Base-by-base conservation (phyloP, 2,329 filamentous ascomycete species). In the Cercospora citrullina region DNA sequence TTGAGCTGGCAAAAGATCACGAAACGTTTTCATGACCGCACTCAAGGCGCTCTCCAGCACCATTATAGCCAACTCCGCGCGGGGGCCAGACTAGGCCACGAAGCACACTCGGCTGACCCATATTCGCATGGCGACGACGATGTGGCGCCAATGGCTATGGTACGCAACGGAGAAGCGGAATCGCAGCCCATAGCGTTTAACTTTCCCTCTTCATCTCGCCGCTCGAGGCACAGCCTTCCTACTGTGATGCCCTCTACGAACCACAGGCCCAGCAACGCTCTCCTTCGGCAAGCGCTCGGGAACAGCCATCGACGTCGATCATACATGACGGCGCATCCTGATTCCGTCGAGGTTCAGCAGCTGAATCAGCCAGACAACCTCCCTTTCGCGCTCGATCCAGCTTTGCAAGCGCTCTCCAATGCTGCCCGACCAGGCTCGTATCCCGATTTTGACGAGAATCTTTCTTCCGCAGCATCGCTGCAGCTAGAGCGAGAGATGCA, bases 1-100 rank as follows among this genome's bases (percentile, higher is more conserved):
- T 31, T 71, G 26, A 39, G 21, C 8, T 71, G 69, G 69, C 23
- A 59, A 2, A 18, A 65, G 7, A 60, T 71, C 14, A 31, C 64
- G 18, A n/a, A 57, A 42, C 36, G 57, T n/a, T 63, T 69, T 8
- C 39, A 33, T 26, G 31, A 64, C 16, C 55, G 42, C 9, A 64
- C 48, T 23, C 33, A 33, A 6, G 33, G 18, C 48, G 64, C 60
- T 18, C 36, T 62, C n/a, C 36, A 62, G 28, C 26, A 39, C 18
- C 48, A 55, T 39, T 64, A 64, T 51, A 58, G 48, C 8, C 55
- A 28, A 28, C 23, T 55, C 10, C 48, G 48, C 48, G 23, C 48
- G 7, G 21, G 23, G 7, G 21, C 48, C 12, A 55, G 48, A 28
- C 21, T 16, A n/a, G 48, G 23, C 48, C 45, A 48, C 10, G 45